Evolutionary conservation across 2,329 filamentous ascomycete genomes (phyloP), one percentile per base, ranked within the genome.

Genomic region (Dendrostoma leiphaemia): DNA sequence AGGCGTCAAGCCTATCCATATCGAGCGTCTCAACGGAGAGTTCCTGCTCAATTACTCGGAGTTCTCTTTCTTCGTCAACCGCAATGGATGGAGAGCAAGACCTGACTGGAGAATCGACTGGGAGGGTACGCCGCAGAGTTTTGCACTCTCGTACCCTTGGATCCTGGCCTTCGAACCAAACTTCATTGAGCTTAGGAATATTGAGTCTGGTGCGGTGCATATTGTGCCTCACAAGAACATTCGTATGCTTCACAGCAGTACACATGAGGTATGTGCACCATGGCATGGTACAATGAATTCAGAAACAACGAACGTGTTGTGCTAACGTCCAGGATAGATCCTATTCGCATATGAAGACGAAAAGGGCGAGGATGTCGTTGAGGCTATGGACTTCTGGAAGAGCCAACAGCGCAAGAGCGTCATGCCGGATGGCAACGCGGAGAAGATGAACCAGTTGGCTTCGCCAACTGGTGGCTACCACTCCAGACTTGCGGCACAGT

Each of bases 11-110:
- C 93, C 94, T 3, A 95, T 99, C 60, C 93, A 97, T 66, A 97
- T 99, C 62, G 95, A 99, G 72, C 89, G 94, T 43, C 86, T 97
- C 68, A 95, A 95, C 63, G 92, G 93, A 69, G 94, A 99, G 68
- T 99, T 99, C 78, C 73, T 99, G 62, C 85, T 99, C 60, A 97
- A 97, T 72, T 99, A 99, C 74, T 94, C 91, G 4, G 94, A 99
- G 70, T 99, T 97, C 73, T 96, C 91, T 12, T 99, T 99, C 83
- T 99, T 97, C 66, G 94, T 99, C 68, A 97, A 99, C 73, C 85
- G 94, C 65, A 97, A 99, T 70, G 94, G 94, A 34, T 99, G 94
- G 94, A 86, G 94, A 59, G 93, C 93, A 51, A 83, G 92, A 65
- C 91, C 92, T 5, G 94, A 99, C 71, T 99, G 94, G 94, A 87